phyloP scores from a whole-genome alignment of 768 basidiomycete species.

The Boletales sp. region DNA sequence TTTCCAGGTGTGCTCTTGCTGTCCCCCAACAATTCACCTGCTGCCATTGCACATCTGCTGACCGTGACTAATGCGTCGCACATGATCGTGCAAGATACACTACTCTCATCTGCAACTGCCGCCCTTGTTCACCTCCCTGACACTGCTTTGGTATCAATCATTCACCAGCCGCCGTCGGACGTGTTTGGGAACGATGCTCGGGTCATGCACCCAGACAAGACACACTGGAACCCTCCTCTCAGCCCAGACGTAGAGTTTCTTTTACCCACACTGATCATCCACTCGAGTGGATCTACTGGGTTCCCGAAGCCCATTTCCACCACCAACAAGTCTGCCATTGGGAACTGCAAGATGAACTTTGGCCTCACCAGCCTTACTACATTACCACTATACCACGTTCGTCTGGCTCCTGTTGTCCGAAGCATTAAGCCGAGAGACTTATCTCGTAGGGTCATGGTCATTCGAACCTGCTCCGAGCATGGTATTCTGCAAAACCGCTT shows the following conservation, averaged over 20 bases:
- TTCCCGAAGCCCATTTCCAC: conserved; percentile 43
- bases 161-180: conserved; percentile 18
- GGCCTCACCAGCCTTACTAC: conserved; percentile 20
- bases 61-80: conserved; percentile 19
- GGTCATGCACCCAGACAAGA: conserved; percentile 16
- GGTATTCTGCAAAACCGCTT: conserved; percentile 40
- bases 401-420: background rate
- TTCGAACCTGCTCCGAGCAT: conserved; percentile 35
- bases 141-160: conserved; percentile 18
- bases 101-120: conserved; percentile 11
- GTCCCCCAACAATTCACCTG: conserved; percentile 43
- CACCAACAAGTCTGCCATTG: conserved; percentile 36
- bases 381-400: conserved; percentile 33
- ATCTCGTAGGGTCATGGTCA: conserved; percentile 21
- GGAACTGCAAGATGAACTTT: conserved; percentile 34
- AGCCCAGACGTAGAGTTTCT: conserved; percentile 19
- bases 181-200: conserved; percentile 16
- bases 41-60: conserved; percentile 45
- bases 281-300: conserved; percentile 39
- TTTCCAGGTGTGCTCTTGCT: conserved; percentile 30
- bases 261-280: conserved; percentile 19
- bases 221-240: conserved; percentile 17
- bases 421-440: background rate
- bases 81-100: conserved; percentile 18
- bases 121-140: conserved; percentile 18